Base-by-base conservation (phyloP, 1,284 basidiomycete genomes). In the Athelia sp. region DNA sequence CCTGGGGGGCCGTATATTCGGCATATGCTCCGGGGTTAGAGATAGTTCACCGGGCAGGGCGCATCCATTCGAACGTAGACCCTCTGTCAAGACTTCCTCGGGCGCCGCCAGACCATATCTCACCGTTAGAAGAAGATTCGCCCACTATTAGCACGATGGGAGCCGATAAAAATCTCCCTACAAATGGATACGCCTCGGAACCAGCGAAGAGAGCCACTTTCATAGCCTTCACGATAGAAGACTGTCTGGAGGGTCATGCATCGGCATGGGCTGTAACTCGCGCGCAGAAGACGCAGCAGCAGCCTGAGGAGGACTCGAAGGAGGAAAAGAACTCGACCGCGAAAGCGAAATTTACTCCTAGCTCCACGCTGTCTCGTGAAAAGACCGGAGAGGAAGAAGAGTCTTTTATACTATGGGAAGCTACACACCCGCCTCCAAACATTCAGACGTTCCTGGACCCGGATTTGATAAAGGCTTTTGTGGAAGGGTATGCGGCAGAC, bases 31-130 rank as follows among this genome's bases (percentile, higher is more conserved):
- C n/a, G n/a, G n/a, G n/a, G n/a, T n/a, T n/a, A n/a, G n/a, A n/a
- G n/a, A n/a, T n/a, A 34, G 17, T 34, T 17, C 32, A 34, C 32
- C 32, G 32, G 32, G 11, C 32, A 17, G 32, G 32, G 32, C 32
- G 32, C 11, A 17, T 34, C 32, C 32, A 34, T 34, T 34, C 32
- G 11, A 34, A 34, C 32, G 32, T 34, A 34, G 32, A 34, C 32
- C 32, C 32, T 34, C 32, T 34, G 17, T 34, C 32, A 17, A 34
- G 32, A n/a, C n/a, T n/a, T n/a, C n/a, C n/a, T n/a, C n/a, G n/a
- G 3, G 58, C 57, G 11, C 2, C 51, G 6, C 55, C 58, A 21
- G 14, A 32, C 1, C 57, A 35, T 55, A 52, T 2, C 14, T 42
- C 2, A 18, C 29, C 1, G 48, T 56, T n/a, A n/a, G 29, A 21